Conservation (phyloP, 805 yeast species). For the Candida nemodendra region DNA sequence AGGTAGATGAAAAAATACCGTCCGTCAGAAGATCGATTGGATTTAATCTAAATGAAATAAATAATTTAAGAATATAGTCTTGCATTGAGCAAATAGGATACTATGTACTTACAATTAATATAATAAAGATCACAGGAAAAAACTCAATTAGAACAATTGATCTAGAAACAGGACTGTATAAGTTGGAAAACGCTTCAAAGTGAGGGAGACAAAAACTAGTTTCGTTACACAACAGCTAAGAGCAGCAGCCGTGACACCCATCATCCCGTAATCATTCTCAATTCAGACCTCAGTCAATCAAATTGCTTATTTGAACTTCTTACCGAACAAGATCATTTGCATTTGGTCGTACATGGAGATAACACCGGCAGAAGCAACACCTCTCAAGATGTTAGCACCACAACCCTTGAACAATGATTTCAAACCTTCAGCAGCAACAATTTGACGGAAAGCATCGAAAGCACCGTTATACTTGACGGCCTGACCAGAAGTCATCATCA, state of each 20-base stretch:
- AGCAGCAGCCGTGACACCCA: neutral
- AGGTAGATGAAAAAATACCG: neutral
- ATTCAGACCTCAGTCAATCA: constrained; percentile 9
- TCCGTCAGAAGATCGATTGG: neutral
- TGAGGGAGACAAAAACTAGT: neutral
- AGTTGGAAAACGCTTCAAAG: neutral
- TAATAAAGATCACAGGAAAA: neutral
- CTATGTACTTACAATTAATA: constrained; percentile 11
- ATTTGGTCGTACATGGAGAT: constrained; percentile 96
- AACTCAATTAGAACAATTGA: constrained; percentile 8
- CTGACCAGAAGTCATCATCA: constrained; percentile 99
- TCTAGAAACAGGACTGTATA: constrained; percentile 4
- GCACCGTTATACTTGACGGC: constrained; percentile 96
- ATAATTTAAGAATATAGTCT: constrained; percentile 2
- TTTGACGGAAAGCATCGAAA: constrained; percentile 85
- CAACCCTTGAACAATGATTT: constrained; percentile 95
- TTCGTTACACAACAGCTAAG: neutral
- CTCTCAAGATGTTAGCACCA: constrained; percentile 99
- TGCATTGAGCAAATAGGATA: constrained; percentile 5
- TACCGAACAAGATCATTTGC: constrained; percentile 92
- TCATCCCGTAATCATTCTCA: neutral
- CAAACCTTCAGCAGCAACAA: constrained; percentile 95
- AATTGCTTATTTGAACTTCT: constrained; percentile 72
- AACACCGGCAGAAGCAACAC: constrained; percentile 99
- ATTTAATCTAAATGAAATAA: neutral